phyloP scores from a whole-genome alignment of 1,284 basidiomycete species.

The Naganishia sp. region DNA sequence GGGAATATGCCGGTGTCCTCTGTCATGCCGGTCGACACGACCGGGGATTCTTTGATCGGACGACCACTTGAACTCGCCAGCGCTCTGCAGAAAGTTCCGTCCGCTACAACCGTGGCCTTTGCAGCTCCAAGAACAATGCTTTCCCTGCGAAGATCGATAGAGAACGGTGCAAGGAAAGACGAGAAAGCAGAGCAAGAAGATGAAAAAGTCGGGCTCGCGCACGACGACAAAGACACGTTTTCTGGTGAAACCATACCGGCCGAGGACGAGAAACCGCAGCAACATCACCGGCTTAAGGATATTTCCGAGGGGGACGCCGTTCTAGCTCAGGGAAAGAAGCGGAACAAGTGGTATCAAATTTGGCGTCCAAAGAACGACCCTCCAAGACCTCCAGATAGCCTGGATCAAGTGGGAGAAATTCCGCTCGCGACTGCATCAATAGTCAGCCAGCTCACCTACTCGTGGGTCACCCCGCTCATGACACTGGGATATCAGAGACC shows the following conservation, averaged over 20 bases:
- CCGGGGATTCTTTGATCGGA: too few relatives aligned
- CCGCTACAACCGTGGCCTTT: too few relatives aligned
- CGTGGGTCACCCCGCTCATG: conserved; percentile 66
- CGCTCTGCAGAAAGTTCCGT: too few relatives aligned
- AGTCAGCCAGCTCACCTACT: conserved; percentile 64
- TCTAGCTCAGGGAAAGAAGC: conserved; percentile 36
- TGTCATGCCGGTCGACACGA: too few relatives aligned
- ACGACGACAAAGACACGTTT: background rate
- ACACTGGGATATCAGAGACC: conserved; percentile 64
- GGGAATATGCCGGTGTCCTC: too few relatives aligned
- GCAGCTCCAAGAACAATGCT: too few relatives aligned
- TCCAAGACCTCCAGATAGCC: conserved; percentile 60
- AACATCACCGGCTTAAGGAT: conserved; percentile 12
- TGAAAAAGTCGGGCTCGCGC: background rate
- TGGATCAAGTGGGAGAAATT: conserved; percentile 64
- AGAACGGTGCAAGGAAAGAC: background rate
- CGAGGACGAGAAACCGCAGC: background rate
- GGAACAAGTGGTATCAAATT: conserved; percentile 50
- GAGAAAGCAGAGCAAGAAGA: background rate
- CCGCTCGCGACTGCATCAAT: conserved; percentile 64
- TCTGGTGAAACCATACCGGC: background rate
- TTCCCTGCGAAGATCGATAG: background rate
- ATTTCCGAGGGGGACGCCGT: conserved; percentile 13
- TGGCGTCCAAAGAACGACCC: conserved; percentile 65
- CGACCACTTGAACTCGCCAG: too few relatives aligned